Conservation (phyloP, 2,329 filamentous ascomycete species). For the Aspergillus unguis region DNA sequence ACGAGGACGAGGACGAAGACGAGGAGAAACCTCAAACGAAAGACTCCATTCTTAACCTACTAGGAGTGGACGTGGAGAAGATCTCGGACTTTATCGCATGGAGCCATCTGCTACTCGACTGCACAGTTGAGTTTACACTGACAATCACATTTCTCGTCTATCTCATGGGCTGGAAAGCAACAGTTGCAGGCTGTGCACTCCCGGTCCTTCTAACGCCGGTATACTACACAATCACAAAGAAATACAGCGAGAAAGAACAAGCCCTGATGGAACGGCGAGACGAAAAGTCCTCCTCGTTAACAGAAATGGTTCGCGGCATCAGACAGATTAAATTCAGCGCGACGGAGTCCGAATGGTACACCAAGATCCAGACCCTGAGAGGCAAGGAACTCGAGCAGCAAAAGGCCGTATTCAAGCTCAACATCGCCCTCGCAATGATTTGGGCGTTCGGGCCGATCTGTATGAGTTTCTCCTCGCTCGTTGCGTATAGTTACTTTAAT, state of each 20-base stretch:
- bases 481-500: slow-evolving; percentile 62
- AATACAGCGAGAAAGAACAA: slow-evolving; percentile 63
- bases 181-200: slow-evolving; percentile 61
- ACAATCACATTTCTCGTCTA: slow-evolving; percentile 63
- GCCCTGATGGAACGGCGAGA: slow-evolving; percentile 72
- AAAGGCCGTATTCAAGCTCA: slow-evolving; percentile 62
- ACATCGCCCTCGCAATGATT: slow-evolving; percentile 60
- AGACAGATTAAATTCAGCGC: slow-evolving; percentile 82
- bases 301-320: slow-evolving; percentile 72
- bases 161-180: slow-evolving; percentile 67
- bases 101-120: slow-evolving; percentile 62
- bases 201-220: slow-evolving; percentile 63
- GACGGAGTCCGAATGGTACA: slow-evolving; percentile 69
- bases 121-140: slow-evolving; percentile 60
- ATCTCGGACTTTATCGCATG: slow-evolving; percentile 64
- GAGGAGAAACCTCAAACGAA: slow-evolving; percentile 48
- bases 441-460: slow-evolving; percentile 71
- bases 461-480: slow-evolving; percentile 65
- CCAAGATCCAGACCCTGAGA: slow-evolving; percentile 62
- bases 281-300: slow-evolving; percentile 68
- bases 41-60: slow-evolving; percentile 63
- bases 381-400: slow-evolving; percentile 63
- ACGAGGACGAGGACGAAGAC: slow-evolving; percentile 39
- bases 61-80: slow-evolving; percentile 68
- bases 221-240: slow-evolving; percentile 64